Evolutionary conservation across 1,284 basidiomycete species (phyloP), one percentile per base, ranked within the genome.

Genomic region (Ustilago tritici): DNA sequence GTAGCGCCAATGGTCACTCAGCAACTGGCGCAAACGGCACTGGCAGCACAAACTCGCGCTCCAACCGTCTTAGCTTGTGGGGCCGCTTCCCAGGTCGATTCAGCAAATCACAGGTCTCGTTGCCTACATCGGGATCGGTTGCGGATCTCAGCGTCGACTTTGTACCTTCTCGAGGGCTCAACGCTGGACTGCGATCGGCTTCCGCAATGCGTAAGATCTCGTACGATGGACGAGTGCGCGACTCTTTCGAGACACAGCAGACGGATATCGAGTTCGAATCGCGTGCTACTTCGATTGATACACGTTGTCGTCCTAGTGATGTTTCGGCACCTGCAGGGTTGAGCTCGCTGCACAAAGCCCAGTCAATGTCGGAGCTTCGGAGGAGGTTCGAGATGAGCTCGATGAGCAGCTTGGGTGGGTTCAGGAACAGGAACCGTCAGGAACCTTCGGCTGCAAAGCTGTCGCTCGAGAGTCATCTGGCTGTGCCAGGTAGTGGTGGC

Each of bases 211-310:
- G 67, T 6, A 77, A 77, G 60, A 61, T 63, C 28, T 72, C 70
- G 47, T 72, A 69, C 50, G 73, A 76, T 38, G 61, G 55, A 28
- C 65, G 73, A 23, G 60, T 76, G 11, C 58, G 74, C 6, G 65
- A 76, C 8, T 76, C 74, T 23, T 65, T 76, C 62, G 75, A 77
- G 56, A 73, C 75, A 49, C 75, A 72, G 55, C 69, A 76, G 59
- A 76, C 74, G 10, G 63, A 61, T 38, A 58, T 76, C 41, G 69
- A 71, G 52, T 76, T 76, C 23, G 74, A 71, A 40, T 72, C 74
- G 62, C 65, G 74, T 41, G 74, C 74, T 9, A 69, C 69, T 6
- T 76, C 74, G 34, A 56, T 76, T 36, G 69, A 72, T 32, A 76
- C 69, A 0, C 55, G 74, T 9, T 56, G 62, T 12, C 47, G 61